A percentile compares a stretch with the other conserved stretches of the same genome.
These are phyloP conservation scores for Suillus cothurnatus DNA, from an alignment of 768 basidiomycete species.

Conservation along the genomic window DNA sequence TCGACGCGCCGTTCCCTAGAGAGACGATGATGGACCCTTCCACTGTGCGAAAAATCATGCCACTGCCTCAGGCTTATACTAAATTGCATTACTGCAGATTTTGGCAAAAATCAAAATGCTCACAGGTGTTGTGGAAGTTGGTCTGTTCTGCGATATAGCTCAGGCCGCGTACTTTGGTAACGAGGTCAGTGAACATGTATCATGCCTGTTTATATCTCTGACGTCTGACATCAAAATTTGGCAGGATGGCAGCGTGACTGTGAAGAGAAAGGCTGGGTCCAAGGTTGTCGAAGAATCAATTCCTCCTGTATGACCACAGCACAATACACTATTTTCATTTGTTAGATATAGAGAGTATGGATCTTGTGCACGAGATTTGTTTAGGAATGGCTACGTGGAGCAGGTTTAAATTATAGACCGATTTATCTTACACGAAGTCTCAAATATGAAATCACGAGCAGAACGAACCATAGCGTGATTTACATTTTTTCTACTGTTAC, in stretches of 20 bases:
- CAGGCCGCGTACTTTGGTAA: conserved; percentile 98
- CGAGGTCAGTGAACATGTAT: conserved; percentile 45
- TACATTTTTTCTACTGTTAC: neutral
- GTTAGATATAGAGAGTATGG: too few relatives aligned
- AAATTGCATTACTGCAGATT: conserved; percentile 47
- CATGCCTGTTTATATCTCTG: neutral
- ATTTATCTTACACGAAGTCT: neutral
- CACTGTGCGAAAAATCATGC: conserved; percentile 42
- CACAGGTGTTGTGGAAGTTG: conserved; percentile 98
- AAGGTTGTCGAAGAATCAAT: conserved; percentile 25
- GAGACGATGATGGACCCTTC: conserved; percentile 69
- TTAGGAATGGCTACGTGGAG: neutral
- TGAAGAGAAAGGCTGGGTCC: conserved; percentile 42
- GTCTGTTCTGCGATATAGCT: conserved; percentile 92
- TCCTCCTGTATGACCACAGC: neutral
- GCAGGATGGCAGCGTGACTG: conserved; percentile 72
- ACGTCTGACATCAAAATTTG: neutral
- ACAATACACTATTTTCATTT: neutral
- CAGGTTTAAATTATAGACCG: neutral
- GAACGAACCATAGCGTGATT: neutral
- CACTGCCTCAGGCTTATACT: neutral
- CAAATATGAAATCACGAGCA: neutral
- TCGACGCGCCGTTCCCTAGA: conserved; percentile 89
- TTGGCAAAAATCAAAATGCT: conserved; percentile 86
- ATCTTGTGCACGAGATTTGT: neutral